Evolutionary conservation across 1,284 basidiomycete genomes (phyloP), one percentile per base, ranked within the genome.

Genomic region (Entoloma clypeatum): DNA sequence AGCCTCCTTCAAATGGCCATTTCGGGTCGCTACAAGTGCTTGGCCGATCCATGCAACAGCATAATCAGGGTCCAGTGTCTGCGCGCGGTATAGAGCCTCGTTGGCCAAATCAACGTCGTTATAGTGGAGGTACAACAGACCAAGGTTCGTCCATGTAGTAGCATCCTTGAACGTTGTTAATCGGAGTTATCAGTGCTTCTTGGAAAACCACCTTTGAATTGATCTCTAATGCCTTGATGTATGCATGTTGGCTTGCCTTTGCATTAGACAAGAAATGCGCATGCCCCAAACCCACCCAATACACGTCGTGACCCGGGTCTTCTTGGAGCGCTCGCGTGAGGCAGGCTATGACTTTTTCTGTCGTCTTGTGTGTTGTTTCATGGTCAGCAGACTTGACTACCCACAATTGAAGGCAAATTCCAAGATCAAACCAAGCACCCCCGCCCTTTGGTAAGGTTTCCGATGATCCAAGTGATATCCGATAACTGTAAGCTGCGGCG

Each of bases 1-100:
- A 0, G 89, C 82, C 42, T 90, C 82, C 10, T 63, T 58, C 6
- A 74, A 58, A 48, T 88, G 79, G 0, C 78, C 80, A 44, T 86
- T 81, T 29, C 67, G 62, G 10, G 74, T 74, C 11, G 92, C 92
- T 14, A 97, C 72, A 28, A 96, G 64, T 4, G 85, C 92, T 59
- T 95, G 93, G 1, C 94, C 96, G 10, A 96, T 75, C 96, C 96
- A 99, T n/a, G 92, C 84, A 19, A 82, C 61, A 0, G 86, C 76
- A 63, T 84, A 87, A 55, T 98, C 95, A 2, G 96, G 92, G 65
- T 98, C 92, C 14, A 94, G 71, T 8, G 85, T 85, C 60, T 98
- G 95, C 10, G 94, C 90, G 49, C 84, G 84, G 53, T 86, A 76
- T 54, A 99, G 81, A 1, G 88, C 83, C 57, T 94, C 82, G 50